Base-by-base conservation (phyloP, 768 basidiomycete species). In the Psilocybe tampanensis region DNA sequence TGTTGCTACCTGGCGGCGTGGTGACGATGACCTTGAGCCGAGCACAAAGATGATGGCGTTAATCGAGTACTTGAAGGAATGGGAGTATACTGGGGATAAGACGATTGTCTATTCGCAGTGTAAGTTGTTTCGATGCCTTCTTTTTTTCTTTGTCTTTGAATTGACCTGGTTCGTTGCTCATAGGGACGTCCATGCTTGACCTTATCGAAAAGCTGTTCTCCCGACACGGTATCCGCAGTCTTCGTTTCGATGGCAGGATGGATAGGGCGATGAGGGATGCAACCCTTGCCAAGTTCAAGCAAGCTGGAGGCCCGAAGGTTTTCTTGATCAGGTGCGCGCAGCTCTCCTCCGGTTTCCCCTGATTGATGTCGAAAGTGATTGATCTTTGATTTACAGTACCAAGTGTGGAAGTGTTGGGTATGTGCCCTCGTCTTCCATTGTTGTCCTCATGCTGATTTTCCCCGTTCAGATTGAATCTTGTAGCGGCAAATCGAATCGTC, bases 121-220 rank as follows among this genome's bases (percentile, higher is more conserved):
- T 87, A 56, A 48, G 81, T 66, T 18, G 81, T 66, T 18, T 17
- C 36, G 32, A 22, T 29, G 47, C 45, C 26, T 21, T 29, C 52
- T 45, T 1, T 2, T 26, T 45, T 17, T 19, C 23, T 32, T 18
- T 48, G 8, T 19, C 24, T 8, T 29, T 50, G 13, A 54, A 15
- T 24, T 17, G 19, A 29, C 41, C 15, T 45, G 13, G 33, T 5
- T 9, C 61, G 51, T 26, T 11, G 26, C 41, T 15, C 8, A 21
- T n/a, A 89, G 87, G 88, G 88, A 90, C 88, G 0, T 85, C 85
- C 0, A 87, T 88, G 83, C 78, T 90, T 32, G 83, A 88, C 65
- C 72, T 88, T 17, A 69, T 88, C 41, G 86, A 87, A 59, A 81
- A 72, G n/a, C 52, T 86, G 22, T 80, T 89, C 60, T 75, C 77